These are phyloP conservation scores for Aspergillus caelatus DNA, from an alignment of 2,329 filamentous ascomycete species.

Conservation along the genomic window DNA sequence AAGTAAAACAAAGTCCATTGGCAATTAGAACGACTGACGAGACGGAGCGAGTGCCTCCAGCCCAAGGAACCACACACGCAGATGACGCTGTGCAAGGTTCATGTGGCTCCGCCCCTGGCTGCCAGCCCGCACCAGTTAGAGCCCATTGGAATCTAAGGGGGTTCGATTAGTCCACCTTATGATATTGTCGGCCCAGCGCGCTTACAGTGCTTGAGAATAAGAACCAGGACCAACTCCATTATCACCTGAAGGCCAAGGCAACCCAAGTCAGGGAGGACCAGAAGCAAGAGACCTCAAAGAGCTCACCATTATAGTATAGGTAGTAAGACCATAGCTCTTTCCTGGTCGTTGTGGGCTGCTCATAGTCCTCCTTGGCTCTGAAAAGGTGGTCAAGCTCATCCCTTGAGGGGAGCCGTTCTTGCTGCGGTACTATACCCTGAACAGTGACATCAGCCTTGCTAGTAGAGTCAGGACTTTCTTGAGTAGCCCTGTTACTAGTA, in stretches of 20 bases:
- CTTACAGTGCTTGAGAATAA: conserved; percentile 44
- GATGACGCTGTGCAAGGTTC: conserved; percentile 35
- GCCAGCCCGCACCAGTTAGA: conserved; percentile 41
- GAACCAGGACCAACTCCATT: conserved; percentile 48
- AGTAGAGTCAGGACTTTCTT: background rate
- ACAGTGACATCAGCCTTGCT: background rate
- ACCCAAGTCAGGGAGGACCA: background rate
- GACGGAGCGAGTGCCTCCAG: conserved; percentile 39
- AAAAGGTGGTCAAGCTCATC: conserved; percentile 37
- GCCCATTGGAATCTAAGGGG: conserved; percentile 42
- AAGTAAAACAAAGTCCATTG: conserved; percentile 46
- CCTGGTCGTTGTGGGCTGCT: conserved; percentile 44
- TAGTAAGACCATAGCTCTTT: conserved; percentile 50
- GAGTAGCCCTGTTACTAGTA: background rate
- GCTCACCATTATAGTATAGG: conserved; percentile 46
- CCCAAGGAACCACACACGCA: conserved; percentile 45
- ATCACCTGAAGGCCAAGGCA: conserved; percentile 28
- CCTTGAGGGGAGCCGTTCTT: background rate
- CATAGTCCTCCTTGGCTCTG: conserved; percentile 37
- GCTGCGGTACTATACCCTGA: background rate
- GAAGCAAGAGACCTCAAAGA: background rate
- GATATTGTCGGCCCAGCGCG: background rate
- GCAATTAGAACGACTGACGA: conserved; percentile 46
- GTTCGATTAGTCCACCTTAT: background rate
- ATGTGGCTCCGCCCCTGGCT: conserved; percentile 38